Evolutionary conservation across 208 protist species (phyloP).

Genomic region (Porcisia deanei): DNA sequence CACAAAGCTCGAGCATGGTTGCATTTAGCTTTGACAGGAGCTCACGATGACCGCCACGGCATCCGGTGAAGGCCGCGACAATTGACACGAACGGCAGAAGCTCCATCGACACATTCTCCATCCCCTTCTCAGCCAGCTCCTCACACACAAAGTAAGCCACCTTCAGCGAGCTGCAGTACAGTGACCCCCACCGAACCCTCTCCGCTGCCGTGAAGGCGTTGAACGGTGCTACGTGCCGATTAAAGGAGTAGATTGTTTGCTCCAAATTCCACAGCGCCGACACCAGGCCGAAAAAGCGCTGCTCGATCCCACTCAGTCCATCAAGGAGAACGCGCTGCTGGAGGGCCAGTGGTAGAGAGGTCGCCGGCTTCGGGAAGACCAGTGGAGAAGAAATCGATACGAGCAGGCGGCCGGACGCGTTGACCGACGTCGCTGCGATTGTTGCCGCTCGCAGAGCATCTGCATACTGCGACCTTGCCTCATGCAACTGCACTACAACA

Average conservation of each 20-base stretch:
- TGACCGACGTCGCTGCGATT: background rate
- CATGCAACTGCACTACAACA: constrained; percentile 38
- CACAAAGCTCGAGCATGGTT: constrained; percentile 63
- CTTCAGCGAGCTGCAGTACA: constrained; percentile 66
- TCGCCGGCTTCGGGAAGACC: background rate
- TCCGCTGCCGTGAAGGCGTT: constrained; percentile 47
- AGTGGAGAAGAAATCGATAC: background rate
- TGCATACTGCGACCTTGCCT: constrained; percentile 35
- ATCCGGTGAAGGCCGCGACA: constrained; percentile 63
- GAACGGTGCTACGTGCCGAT: constrained; percentile 54
- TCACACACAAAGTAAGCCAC: constrained; percentile 75
- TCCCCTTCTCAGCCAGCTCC: constrained; percentile 44
- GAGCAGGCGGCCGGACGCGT: background rate
- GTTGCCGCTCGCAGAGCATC: constrained; percentile 18
- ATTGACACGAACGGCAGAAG: constrained; percentile 63
- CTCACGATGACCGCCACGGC: constrained; percentile 77
- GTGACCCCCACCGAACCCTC: constrained; percentile 53
- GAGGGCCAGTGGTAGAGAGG: constrained; percentile 15
- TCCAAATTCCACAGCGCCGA: constrained; percentile 44
- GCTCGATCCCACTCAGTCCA: constrained; percentile 12
- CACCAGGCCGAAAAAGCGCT: constrained; percentile 20
- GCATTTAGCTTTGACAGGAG: constrained; percentile 56
- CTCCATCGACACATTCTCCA: constrained; percentile 49
- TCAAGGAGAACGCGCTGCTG: constrained; percentile 26
- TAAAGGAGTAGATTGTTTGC: constrained; percentile 48